Percentiles rank a stretch among this genome's conserved stretches.
Evolutionary conservation across 2,329 filamentous ascomycete genomes (phyloP).

Genomic region (Alternaria gansuensis): DNA sequence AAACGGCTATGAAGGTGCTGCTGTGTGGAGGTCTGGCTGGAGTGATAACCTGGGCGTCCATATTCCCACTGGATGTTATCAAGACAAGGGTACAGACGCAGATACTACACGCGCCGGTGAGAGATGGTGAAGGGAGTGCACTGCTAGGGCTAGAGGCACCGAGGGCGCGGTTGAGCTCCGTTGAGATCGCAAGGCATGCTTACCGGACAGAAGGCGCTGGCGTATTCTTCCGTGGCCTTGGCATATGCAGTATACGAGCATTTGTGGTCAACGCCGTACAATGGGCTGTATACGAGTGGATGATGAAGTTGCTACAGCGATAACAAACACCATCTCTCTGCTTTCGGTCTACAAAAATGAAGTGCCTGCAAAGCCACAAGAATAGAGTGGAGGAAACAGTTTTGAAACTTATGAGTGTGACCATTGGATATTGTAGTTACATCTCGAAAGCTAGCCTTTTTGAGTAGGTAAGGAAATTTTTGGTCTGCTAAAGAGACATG

Average conservation of each 20-base stretch:
- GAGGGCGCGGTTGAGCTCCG: conserved; percentile 60
- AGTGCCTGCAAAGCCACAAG: background rate
- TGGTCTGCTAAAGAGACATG: conserved; percentile 28
- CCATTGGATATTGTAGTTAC: conserved; percentile 19
- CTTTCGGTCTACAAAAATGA: no score
- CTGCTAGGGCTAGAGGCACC: conserved; percentile 32
- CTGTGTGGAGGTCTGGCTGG: conserved; percentile 89
- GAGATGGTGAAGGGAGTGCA: conserved; percentile 29
- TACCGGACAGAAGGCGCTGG: conserved; percentile 75
- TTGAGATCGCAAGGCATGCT: conserved; percentile 70
- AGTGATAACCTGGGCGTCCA: conserved; percentile 84
- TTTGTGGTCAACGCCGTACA: conserved; percentile 94
- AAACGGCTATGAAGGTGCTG: conserved; percentile 70
- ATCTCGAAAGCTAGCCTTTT: conserved; percentile 40
- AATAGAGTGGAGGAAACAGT: background rate
- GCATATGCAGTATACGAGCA: conserved; percentile 82
- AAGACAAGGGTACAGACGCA: conserved; percentile 93
- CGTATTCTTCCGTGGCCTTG: conserved; percentile 84
- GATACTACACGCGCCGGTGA: conserved; percentile 30
- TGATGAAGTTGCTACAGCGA: conserved; percentile 65
- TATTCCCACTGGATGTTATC: conserved; percentile 91
- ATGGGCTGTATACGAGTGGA: conserved; percentile 92
- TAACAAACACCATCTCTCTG: conserved; percentile 4
- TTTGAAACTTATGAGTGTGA: conserved; percentile 6
- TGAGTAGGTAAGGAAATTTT: conserved; percentile 50